These are phyloP conservation scores for Prunus mira DNA, from an alignment of 306 rosid genomes.

Conservation along the genomic window DNA sequence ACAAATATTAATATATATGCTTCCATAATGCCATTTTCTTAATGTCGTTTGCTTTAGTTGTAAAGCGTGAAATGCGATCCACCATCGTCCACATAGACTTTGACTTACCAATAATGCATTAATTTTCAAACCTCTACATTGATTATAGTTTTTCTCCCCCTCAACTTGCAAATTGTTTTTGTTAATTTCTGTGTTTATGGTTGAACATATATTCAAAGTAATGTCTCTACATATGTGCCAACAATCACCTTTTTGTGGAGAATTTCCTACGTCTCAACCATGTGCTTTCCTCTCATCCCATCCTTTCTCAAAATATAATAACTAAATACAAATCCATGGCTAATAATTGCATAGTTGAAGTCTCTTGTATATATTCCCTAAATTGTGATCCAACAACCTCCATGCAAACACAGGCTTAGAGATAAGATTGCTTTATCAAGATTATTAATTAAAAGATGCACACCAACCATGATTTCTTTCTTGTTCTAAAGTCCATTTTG, in stretches of 20 bases:
- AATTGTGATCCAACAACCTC: conserved; percentile 50
- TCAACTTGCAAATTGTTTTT: conserved; percentile 28
- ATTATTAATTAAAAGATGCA: neutral
- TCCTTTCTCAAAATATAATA: neutral
- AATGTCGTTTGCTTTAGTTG: conserved; percentile 24
- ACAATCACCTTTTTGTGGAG: conserved; percentile 38
- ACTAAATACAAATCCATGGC: neutral
- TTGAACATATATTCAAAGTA: conserved; percentile 1
- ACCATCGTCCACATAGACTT: conserved; percentile 36
- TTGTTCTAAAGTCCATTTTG: neutral
- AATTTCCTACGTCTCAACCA: conserved; percentile 23
- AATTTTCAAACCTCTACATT: neutral
- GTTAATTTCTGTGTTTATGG: neutral
- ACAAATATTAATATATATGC: neutral
- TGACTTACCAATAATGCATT: conserved; percentile 21
- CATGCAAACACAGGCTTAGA: conserved; percentile 29
- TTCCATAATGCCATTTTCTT: conserved; percentile 20
- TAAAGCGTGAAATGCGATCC: conserved; percentile 36
- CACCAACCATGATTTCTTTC: neutral
- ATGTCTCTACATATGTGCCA: conserved; percentile 27
- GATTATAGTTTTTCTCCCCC: neutral
- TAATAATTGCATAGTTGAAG: neutral
- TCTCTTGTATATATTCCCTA: conserved; percentile 26
- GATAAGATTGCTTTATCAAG: conserved; percentile 7
- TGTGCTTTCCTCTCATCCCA: conserved; percentile 21